Evolutionary conservation across 169 alveolate genomes (phyloP), one percentile per base, ranked within the genome.

Genomic region (Cryptosporidium andersoni): DNA sequence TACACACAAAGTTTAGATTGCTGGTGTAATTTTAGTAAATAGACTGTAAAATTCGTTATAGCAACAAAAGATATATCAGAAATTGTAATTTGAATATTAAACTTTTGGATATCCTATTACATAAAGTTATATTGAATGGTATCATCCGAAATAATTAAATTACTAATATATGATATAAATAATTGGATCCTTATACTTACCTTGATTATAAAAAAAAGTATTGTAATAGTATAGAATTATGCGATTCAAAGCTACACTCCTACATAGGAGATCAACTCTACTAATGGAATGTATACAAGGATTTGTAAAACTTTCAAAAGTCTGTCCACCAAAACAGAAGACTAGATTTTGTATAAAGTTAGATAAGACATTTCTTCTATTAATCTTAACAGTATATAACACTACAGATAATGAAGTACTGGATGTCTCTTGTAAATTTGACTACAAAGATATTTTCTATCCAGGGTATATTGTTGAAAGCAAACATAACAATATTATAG

Each of bases 201-300:
- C 25, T 25, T 25, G 25, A 25, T 25, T 25, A 25, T 25, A 25
- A 25, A 25, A 25, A 25, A 25, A 0, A 25, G n/a, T 25, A 25
- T 25, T 25, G 25, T 25, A 25, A 25, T 25, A 34, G 1, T 62
- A 34, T 62, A 40, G 36, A 4, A 49, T 52, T 36, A 74, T 74
- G 85, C 55, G 47, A 36, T 74, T 74, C 34, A 74, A 74, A 63
- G 85, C 85, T 16, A 58, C 63, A 25, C 14, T 74, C 3, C 49
- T 62, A 25, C 58, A 62, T 25, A 74, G 67, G 47, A 74, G 60
- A 25, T 74, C 85, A 5, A 62, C 36, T 49, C 25, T 74, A 45
- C 42, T 74, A n/a, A 58, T 74, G 49, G 85, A 74, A 34, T 58
- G 85, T 60, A 43, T 74, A 74, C 85, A 74, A 42, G 85, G 85